Base-by-base conservation (phyloP, 345 rosid species). In the Salix dunnii region DNA sequence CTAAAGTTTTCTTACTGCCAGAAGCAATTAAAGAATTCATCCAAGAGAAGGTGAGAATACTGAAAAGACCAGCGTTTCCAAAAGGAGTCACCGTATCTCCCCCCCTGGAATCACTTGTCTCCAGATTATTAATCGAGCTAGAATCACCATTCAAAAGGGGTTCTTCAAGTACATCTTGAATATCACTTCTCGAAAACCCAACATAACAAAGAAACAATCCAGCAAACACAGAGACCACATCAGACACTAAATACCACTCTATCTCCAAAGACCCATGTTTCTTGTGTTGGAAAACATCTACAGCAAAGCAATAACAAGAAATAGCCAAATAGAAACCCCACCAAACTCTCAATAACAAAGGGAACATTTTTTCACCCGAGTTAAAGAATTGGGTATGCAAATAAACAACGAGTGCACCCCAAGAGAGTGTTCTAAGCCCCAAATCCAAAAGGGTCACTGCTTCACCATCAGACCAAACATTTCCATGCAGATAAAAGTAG, bases 401-500 rank as follows among this genome's bases (percentile, higher is more conserved):
- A 76, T 72, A 82, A 64, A 84, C 72, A 70, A 81, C 79, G 68
- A 90, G 73, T 27, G 85, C 80, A 79, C 83, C 91, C 97, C 97
- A 94, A 77, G 90, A 84, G 76, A 90, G 78, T 42, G 94, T 81
- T 81, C 84, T 86, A 25, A 88, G 77, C 21, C 78, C 85, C 68
- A 84, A 87, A 86, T 94, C 94, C 72, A 83, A 81, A 78, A 91
- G 81, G 74, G 86, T 86, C 63, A 87, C 87, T 70, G 88, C 69
- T 14, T 82, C 78, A 66, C 63, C 78, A 77, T 85, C 91, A 35
- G 83, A 87, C 94, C 92, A 90, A 42, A 74, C 88, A 81, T 86
- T 87, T 71, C 71, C 81, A 80, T 85, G 85, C 97, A 94, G 86
- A 72, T 80, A 87, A 68, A 92, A 90, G 79, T 92, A 90, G 77